Evolutionary conservation across 116 monocot species (phyloP), one percentile per base, ranked within the genome.

Genomic region (Iris pallida): DNA sequence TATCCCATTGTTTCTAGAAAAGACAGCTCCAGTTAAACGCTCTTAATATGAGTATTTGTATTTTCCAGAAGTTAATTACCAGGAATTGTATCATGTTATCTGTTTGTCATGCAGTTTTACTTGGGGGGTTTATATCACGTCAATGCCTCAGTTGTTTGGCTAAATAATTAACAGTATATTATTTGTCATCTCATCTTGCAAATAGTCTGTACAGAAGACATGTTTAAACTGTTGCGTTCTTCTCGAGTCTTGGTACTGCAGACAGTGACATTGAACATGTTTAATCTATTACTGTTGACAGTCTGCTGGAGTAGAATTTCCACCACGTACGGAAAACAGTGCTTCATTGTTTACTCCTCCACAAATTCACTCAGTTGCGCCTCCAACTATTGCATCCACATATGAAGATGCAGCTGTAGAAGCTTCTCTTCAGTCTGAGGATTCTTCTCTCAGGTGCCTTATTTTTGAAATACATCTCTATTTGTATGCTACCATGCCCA

Each of bases 251-350:
- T 57, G 59, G 42, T 59, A 0, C 11, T 61, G 41, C 14, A 16
- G 45, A 6, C 2, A 1, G 14, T 63, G 45, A 2, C 12, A 51
- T 55, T 52, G 46, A 7, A 20, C 42, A 11, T 5, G n/a, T 66
- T 6, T 42, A 6, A 41, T 54, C 0, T 59, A 44, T 45, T 65
- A 2, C 18, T 59, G 13, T 64, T 70, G 61, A 48, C 73, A 96
- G 96, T 65, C 76, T 81, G 79, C 85, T 71, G 92, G 92, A 73
- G 72, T 92, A 71, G 89, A 92, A 60, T 96, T 92, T 79, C 92
- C 63, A 11, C 63, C 63, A 4, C 63, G 63, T 63, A 63, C 46
- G 18, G 63, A 63, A 47, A 47, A 19, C 92, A 61, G 70, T 44
- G 84, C 75, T 7, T 87, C 96, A 4, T 71, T 92, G 42, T 96